Base-by-base conservation (phyloP, 2,329 filamentous ascomycete species). In the Chrysoporthe austroafricana region DNA sequence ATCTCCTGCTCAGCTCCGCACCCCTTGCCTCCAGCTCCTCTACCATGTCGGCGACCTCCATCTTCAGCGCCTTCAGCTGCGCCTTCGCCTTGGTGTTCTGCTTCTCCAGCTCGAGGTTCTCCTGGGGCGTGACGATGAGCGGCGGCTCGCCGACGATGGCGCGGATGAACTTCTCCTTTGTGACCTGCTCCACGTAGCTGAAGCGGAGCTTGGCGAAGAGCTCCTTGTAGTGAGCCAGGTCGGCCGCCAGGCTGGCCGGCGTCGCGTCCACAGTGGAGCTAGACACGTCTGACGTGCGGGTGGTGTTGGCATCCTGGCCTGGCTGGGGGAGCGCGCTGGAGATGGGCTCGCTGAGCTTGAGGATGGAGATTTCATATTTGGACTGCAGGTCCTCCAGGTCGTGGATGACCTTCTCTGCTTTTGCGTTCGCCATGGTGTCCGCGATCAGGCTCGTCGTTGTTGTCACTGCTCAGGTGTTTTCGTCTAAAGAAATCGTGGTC, bases 171-270 rank as follows among this genome's bases (percentile, higher is more conserved):
- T 97, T 97, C 78, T 99, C 96, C 80, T 98, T 99, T 57, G 95
- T 98, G 70, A 98, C 94, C 83, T 98, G 96, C 80, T 99, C 96
- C 73, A 97, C 91, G 80, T 98, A 98, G 71, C 92, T 96, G 83
- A 98, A 98, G 73, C 95, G 93, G 50, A 98, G 86, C 81, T 99
- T 98, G 54, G 93, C 91, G 79, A 98, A 99, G 26, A 98, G 87
- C 79, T 97, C 94, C 81, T 92, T 93, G 82, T 98, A 97, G 79
- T 98, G 94, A 42, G 86, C 84, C 39, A 98, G 84, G 78, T 98
- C 95, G 39, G 92, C 92, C 71, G 92, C 89, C 8, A 98, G 84
- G 21, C 90, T 90, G 18, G 91, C 87, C 0, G 94, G 93, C 11
- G 90, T 92, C 69, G 86, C 88, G 72, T 90, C 88, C 70, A 89